Percentiles rank a stretch among this genome's conserved stretches.
Evolutionary conservation across 352 stramenopile species (phyloP).

Genomic region (Globisporangium echinulatum): DNA sequence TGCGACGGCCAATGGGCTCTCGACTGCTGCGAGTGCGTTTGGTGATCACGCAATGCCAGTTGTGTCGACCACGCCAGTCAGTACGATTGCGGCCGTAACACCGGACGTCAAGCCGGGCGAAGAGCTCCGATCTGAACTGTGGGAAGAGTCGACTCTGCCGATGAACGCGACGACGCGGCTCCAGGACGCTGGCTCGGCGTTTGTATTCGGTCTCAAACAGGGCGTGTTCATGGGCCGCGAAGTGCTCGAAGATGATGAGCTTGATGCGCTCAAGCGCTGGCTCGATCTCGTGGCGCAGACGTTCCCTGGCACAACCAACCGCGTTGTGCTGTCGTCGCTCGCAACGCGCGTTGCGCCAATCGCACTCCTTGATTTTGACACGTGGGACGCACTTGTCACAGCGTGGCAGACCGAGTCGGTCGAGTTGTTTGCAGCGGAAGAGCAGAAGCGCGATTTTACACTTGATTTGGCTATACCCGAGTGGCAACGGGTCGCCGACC

Average conservation of each 20-base stretch:
- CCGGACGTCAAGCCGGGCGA: slow-evolving; percentile 23
- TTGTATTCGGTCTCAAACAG: slow-evolving; percentile 76
- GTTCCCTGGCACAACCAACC: slow-evolving; percentile 70
- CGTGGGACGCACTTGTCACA: slow-evolving; percentile 53
- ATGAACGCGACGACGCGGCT: slow-evolving; percentile 76
- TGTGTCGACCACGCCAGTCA: too few relatives aligned
- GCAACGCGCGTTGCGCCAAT: slow-evolving; percentile 40
- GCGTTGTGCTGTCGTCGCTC: slow-evolving; percentile 50
- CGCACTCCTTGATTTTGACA: slow-evolving; percentile 65
- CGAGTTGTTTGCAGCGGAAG: slow-evolving; percentile 46
- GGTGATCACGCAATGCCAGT: too few relatives aligned
- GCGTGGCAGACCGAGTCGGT: slow-evolving; percentile 52
- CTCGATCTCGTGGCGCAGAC: slow-evolving; percentile 63
- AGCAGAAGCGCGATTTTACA: slow-evolving; percentile 47
- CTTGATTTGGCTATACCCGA: slow-evolving; percentile 33
- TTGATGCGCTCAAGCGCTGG: slow-evolving; percentile 75
- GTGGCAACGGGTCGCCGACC: slow-evolving; percentile 55
- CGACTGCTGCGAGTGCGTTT: too few relatives aligned
- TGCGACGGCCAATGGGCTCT: too few relatives aligned
- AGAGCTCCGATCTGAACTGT: slow-evolving; percentile 38
- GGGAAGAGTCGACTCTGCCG: slow-evolving; percentile 68
- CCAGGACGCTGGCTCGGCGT: slow-evolving; percentile 68
- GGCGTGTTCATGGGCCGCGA: slow-evolving; percentile 71
- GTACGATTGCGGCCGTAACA: neutral
- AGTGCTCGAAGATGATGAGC: slow-evolving; percentile 66